Base-by-base conservation (phyloP, 345 rosid species). In the Populus simonii region DNA sequence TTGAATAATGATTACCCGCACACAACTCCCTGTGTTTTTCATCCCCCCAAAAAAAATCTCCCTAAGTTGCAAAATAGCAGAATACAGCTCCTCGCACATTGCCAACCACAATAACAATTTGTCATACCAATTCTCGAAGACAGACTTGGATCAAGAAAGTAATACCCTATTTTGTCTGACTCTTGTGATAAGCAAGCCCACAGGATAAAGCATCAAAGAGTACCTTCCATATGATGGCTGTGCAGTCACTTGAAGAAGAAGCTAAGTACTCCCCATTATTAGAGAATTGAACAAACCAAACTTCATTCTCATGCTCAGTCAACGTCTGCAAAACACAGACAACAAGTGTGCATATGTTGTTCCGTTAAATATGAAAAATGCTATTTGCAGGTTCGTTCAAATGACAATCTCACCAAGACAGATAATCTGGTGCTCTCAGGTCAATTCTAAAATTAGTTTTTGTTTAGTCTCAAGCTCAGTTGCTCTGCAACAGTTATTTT, bases 221-320 rank as follows among this genome's bases (percentile, higher is more conserved):
- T 87, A 95, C 99, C 99, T 90, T 82, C 99, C 98, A 95, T 84
- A 92, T 92, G 66, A 93, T 90, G 83, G 99, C 93, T 70, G 91
- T 92, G 83, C 96, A 92, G 83, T 95, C 99, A 72, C 97, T 86
- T 71, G 98, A 93, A 39, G 98, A 92, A 77, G 97, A 93, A 49
- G 98, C 98, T 77, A 95, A 81, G 86, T 88, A 90, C 79, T 93
- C 86, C 62, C 98, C 98, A 67, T 79, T 86, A 70, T 88, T 87
- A 35, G 98, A 95, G 80, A 95, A 95, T 76, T 95, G 98, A 47
- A 95, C 92, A 77, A 92, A 93, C 97, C 97, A 93, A 59, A 95
- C 99, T 86, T 93, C 97, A 86, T 95, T 88, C 72, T 86, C 87
- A 83, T 95, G 97, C 31, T 86, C 93, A 66, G 87, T 84, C 89